A percentile compares a stretch with the other conserved stretches of the same genome.
These are phyloP conservation scores for Musa balbisiana DNA, from an alignment of 202 grass and related monocot genomes.

Conservation along the genomic window DNA sequence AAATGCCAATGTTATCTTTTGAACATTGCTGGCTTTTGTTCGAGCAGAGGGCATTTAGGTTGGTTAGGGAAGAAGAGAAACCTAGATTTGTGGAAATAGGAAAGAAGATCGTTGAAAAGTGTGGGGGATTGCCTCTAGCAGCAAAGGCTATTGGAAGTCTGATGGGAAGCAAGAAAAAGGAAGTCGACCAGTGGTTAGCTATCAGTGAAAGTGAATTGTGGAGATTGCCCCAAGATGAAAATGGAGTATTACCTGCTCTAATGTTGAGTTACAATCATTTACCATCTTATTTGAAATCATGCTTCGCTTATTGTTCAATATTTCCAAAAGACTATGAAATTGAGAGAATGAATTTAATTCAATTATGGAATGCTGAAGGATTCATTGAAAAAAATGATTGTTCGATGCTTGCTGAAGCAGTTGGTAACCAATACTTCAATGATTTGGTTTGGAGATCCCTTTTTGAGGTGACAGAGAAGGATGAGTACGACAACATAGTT, in stretches of 20 bases:
- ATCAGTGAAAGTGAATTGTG: background rate
- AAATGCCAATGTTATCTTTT: background rate
- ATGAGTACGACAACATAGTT: background rate
- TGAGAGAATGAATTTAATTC: background rate
- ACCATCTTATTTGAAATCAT: slow-evolving; percentile 19
- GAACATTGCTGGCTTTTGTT: slow-evolving; percentile 25
- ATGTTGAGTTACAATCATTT: slow-evolving; percentile 42
- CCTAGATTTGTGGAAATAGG: background rate
- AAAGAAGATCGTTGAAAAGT: background rate
- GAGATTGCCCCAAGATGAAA: background rate
- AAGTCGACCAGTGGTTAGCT: slow-evolving; percentile 10
- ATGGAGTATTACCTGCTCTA: background rate
- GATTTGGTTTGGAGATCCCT: slow-evolving; percentile 25
- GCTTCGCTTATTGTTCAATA: slow-evolving; percentile 34
- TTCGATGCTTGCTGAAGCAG: background rate
- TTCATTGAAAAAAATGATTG: background rate
- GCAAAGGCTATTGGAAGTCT: slow-evolving; percentile 18
- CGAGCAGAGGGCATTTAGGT: slow-evolving; percentile 17
- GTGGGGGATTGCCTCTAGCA: slow-evolving; percentile 26
- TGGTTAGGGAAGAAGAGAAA: too few relatives aligned
- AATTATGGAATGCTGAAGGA: slow-evolving; percentile 25
- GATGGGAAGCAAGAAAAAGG: background rate
- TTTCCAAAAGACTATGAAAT: slow-evolving; percentile 28
- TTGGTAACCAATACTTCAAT: slow-evolving; percentile 14
- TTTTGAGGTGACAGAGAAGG: background rate